phyloP scores from a whole-genome alignment of 345 rosid species.

The Populus simonii region DNA sequence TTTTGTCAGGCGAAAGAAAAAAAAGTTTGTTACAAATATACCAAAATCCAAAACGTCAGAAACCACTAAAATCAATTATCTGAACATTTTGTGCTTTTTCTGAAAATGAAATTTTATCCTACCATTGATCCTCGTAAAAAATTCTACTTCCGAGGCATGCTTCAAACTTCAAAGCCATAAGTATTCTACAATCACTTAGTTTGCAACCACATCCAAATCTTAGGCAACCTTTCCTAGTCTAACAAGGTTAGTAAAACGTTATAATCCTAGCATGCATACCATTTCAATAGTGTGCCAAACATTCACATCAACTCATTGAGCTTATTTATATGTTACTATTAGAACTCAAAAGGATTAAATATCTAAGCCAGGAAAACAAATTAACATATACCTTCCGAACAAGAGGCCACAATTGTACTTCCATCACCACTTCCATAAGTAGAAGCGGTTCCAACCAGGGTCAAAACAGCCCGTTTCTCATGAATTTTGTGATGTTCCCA shows the following conservation, averaged over 20 bases:
- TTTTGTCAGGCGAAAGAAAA: not conserved
- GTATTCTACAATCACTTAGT: not conserved
- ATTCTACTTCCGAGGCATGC: not conserved
- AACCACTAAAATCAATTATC: not conserved
- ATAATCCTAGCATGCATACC: not conserved
- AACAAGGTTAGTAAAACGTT: not conserved
- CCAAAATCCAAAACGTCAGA: not conserved
- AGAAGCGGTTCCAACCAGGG: constrained; percentile 69
- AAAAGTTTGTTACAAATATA: not conserved
- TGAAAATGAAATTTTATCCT: not conserved
- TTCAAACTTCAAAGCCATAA: not conserved
- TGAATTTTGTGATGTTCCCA: constrained; percentile 87
- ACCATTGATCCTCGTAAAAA: not conserved
- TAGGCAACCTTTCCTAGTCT: not conserved
- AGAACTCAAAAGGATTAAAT: not conserved
- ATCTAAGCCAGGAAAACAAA: not conserved
- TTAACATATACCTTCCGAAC: constrained; percentile 71
- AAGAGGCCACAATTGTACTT: constrained; percentile 72
- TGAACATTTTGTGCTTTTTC: not conserved
- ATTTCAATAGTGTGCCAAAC: not conserved
- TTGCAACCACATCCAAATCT: not conserved
- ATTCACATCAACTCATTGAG: not conserved
- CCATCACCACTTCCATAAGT: constrained; percentile 89
- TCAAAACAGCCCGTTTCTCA: constrained; percentile 52
- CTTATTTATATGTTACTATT: not conserved